Evolutionary conservation across 2,329 filamentous ascomycete species (phyloP).

Genomic region (Basipetospora sp.): DNA sequence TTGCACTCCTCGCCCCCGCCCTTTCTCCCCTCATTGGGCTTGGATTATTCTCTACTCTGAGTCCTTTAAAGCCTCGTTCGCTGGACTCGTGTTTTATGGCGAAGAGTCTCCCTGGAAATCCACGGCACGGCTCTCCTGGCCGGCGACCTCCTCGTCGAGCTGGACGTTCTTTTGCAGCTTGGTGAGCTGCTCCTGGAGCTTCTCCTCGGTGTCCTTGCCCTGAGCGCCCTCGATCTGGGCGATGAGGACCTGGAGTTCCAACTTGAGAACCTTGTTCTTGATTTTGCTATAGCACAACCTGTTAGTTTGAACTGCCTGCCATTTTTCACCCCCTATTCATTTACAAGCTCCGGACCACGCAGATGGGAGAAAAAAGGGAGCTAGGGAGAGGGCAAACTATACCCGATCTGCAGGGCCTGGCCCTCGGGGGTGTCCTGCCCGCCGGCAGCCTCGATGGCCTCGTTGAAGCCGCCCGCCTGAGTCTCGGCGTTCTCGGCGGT

Average conservation of each 20-base stretch:
- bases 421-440: slow-evolving; percentile 20
- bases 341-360: not conserved
- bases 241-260: slow-evolving; percentile 33
- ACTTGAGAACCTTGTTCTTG: slow-evolving; percentile 47
- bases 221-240: slow-evolving; percentile 38
- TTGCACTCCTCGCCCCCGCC: no score
- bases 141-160: slow-evolving; percentile 19
- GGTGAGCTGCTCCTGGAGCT: slow-evolving; percentile 30
- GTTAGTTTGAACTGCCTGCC: not conserved
- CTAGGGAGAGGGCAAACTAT: not conserved
- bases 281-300: slow-evolving; percentile 34
- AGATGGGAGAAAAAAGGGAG: not conserved
- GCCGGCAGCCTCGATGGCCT: slow-evolving; percentile 32
- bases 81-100: no score
- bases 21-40: no score
- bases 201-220: slow-evolving; percentile 25
- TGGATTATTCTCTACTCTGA: no score
- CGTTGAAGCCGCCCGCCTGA: slow-evolving; percentile 33
- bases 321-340: no score
- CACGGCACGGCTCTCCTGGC: slow-evolving; percentile 21
- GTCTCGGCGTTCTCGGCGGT: slow-evolving; percentile 40
- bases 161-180: slow-evolving; percentile 40
- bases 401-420: slow-evolving; percentile 30
- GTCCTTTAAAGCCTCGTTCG: no score
- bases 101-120: slow-evolving; percentile 21